Evolutionary conservation across 768 basidiomycete species (phyloP).

Genomic region (Russula ochroleuca): DNA sequence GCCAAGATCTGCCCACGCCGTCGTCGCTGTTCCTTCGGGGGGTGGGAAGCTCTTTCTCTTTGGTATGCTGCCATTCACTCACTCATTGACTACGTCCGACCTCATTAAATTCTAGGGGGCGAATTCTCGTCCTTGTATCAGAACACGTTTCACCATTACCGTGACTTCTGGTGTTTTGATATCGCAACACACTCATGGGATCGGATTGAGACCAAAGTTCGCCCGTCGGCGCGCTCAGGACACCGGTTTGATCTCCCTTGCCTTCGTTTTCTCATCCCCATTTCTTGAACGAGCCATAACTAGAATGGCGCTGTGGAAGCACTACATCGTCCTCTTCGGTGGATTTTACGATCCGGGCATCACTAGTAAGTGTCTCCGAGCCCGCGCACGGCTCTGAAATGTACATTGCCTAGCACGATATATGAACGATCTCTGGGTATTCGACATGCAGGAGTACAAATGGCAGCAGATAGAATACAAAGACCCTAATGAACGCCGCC

Average conservation of each 20-base stretch:
- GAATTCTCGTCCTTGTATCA: constrained; percentile 84
- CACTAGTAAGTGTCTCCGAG: constrained; percentile 50
- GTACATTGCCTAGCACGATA: constrained; percentile 55
- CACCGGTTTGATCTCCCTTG: constrained; percentile 51
- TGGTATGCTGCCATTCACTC: constrained; percentile 40
- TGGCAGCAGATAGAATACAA: constrained; percentile 77
- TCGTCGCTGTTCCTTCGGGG: constrained; percentile 65
- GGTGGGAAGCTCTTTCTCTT: constrained; percentile 86
- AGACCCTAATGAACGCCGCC: constrained; percentile 58
- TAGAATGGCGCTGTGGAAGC: constrained; percentile 89
- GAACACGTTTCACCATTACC: constrained; percentile 82
- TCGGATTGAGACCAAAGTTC: constrained; percentile 77
- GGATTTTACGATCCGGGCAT: constrained; percentile 88
- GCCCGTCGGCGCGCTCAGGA: constrained; percentile 77
- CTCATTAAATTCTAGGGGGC: constrained; percentile 47
- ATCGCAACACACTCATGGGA: constrained; percentile 79
- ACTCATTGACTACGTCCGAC: background rate
- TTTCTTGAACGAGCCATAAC: background rate
- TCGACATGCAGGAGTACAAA: constrained; percentile 80
- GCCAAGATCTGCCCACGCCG: constrained; percentile 83
- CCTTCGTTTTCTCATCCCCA: background rate
- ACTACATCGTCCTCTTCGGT: constrained; percentile 80
- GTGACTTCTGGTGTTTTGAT: constrained; percentile 87
- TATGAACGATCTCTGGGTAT: constrained; percentile 79
- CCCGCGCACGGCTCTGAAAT: background rate